phyloP scores from a whole-genome alignment of 768 basidiomycete species.

The Pleurotus ostreatus region DNA sequence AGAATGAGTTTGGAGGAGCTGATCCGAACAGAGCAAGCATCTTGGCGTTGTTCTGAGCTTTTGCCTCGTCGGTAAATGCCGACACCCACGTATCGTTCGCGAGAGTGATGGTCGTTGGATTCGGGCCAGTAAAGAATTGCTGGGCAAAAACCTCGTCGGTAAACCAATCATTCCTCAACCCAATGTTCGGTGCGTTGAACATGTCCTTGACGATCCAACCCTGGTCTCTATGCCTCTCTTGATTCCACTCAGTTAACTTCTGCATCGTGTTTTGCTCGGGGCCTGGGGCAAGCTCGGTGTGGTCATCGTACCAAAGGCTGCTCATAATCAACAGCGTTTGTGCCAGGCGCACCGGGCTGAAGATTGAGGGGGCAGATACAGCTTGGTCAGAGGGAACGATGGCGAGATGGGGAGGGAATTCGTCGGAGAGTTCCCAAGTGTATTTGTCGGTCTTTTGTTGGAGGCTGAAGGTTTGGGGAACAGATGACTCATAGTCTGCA shows the following conservation, averaged over 20 bases:
- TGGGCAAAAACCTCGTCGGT: constrained; percentile 26
- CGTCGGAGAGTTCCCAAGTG: constrained; percentile 13
- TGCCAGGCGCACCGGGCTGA: constrained; percentile 13
- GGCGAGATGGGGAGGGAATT: constrained; percentile 18
- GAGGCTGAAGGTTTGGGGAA: constrained; percentile 8
- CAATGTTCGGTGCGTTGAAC: constrained; percentile 23
- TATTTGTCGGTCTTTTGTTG: constrained; percentile 10
- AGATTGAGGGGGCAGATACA: constrained; percentile 11
- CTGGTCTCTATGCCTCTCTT: constrained; percentile 8
- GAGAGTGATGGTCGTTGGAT: constrained; percentile 22
- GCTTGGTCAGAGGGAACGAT: constrained; percentile 12
- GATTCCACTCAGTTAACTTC: constrained; percentile 15
- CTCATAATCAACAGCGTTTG: constrained; percentile 12
- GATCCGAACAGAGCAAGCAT: constrained; percentile 12
- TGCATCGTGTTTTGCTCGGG: constrained; percentile 12
- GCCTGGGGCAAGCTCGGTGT: constrained; percentile 8
- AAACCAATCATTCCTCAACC: constrained; percentile 25
- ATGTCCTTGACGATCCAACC: constrained; percentile 12
- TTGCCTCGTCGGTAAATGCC: constrained; percentile 14
- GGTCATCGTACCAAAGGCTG: not conserved
- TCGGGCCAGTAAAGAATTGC: constrained; percentile 25
- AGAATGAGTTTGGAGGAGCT: constrained; percentile 12
- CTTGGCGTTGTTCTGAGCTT: constrained; percentile 11
- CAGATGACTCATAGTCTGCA: constrained; percentile 9
- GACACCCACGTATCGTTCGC: constrained; percentile 18